These are phyloP conservation scores for Populus euphratica DNA, from an alignment of 345 rosid genomes.

Conservation along the genomic window DNA sequence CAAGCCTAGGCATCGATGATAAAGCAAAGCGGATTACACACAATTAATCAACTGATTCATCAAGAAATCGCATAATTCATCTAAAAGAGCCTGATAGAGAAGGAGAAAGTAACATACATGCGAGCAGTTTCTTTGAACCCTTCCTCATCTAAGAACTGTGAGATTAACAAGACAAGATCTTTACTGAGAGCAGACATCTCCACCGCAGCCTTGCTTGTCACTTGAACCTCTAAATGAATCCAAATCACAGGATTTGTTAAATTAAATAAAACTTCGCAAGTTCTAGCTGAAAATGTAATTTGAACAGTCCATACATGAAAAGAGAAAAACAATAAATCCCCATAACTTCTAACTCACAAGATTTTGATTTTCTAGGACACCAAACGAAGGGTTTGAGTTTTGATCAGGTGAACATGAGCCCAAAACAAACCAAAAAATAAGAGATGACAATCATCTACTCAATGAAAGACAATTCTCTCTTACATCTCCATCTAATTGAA, in stretches of 20 bases:
- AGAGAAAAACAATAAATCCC: background rate
- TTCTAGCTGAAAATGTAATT: background rate
- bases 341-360: background rate
- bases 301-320: background rate
- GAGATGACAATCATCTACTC: background rate
- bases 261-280: background rate
- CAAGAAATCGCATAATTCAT: background rate
- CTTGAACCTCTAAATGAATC: background rate
- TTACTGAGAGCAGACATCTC: slow-evolving; percentile 30
- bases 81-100: background rate
- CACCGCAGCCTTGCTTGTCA: background rate
- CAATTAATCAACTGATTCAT: background rate
- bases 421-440: background rate
- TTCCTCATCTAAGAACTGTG: slow-evolving; percentile 44
- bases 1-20: slow-evolving; percentile 33
- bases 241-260: background rate
- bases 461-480: background rate
- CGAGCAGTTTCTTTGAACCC: slow-evolving; percentile 36
- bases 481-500: background rate
- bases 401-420: background rate
- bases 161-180: slow-evolving; percentile 37
- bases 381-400: background rate
- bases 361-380: background rate
- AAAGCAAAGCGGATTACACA: background rate
- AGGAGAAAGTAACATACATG: slow-evolving; percentile 14